Percentiles rank a stretch among this genome's conserved stretches.
These are phyloP conservation scores for Penicillium rolfsii DNA, from an alignment of 2,329 filamentous ascomycete genomes.

Conservation along the genomic window DNA sequence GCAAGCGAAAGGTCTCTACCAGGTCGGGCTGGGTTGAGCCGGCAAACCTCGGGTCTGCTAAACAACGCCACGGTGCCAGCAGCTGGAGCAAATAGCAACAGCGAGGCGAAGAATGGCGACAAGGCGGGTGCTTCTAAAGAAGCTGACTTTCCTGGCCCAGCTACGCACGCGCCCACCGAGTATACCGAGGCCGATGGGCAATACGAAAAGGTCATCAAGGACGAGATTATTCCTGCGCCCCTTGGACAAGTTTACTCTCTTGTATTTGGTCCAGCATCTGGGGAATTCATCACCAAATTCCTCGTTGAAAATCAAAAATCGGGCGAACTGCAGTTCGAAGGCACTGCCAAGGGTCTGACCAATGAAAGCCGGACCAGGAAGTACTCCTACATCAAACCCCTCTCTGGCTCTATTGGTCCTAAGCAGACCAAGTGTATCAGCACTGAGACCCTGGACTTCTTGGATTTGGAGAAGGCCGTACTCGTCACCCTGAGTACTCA, in stretches of 20 bases:
- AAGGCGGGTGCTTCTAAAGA: slow-evolving; percentile 48
- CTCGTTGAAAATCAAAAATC: slow-evolving; percentile 86
- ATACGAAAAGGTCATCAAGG: slow-evolving; percentile 81
- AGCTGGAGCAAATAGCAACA: slow-evolving; percentile 39
- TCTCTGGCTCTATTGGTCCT: slow-evolving; percentile 81
- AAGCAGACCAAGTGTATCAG: slow-evolving; percentile 94
- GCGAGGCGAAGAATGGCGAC: slow-evolving; percentile 52
- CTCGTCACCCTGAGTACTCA: slow-evolving; percentile 81
- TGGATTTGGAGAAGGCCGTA: slow-evolving; percentile 86
- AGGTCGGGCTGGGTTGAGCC: slow-evolving; percentile 57
- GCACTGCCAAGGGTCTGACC: slow-evolving; percentile 76
- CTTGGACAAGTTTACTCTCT: slow-evolving; percentile 88
- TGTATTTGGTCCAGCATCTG: slow-evolving; percentile 80
- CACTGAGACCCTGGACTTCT: slow-evolving; percentile 76
- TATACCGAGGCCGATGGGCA: slow-evolving; percentile 78
- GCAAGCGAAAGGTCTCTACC: slow-evolving; percentile 55
- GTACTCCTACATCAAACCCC: slow-evolving; percentile 89
- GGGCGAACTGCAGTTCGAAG: slow-evolving; percentile 79
- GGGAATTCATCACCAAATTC: slow-evolving; percentile 83
- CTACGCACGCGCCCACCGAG: slow-evolving; percentile 78
- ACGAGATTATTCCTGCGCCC: slow-evolving; percentile 83
- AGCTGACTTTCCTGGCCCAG: slow-evolving; percentile 80
- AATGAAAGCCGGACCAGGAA: slow-evolving; percentile 73
- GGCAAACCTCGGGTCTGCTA: slow-evolving; percentile 69
- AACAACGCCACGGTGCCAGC: slow-evolving; percentile 40